Percentiles rank a stretch among this genome's conserved stretches.
Conservation (phyloP, 495 filamentous ascomycete genomes). For the Aspergillus diversus region DNA sequence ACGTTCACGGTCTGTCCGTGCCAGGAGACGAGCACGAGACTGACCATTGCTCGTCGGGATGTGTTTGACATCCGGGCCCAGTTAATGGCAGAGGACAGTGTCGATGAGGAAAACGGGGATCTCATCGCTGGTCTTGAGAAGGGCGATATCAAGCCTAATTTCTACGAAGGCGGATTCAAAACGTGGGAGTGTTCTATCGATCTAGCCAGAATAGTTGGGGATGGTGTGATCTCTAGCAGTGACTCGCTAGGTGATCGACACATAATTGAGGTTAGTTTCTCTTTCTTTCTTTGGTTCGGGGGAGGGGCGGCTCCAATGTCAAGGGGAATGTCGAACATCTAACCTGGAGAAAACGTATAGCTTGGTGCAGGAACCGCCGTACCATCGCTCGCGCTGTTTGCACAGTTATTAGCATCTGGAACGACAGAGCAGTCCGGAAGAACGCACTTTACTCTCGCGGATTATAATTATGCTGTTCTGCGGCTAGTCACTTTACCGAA, state of each 20-base stretch:
- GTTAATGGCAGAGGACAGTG: conserved; percentile 84
- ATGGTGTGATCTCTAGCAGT: conserved; percentile 5
- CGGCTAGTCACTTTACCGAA: conserved; percentile 89
- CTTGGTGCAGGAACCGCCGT: conserved; percentile 91
- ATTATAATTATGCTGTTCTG: conserved; percentile 88
- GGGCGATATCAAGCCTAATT: conserved; percentile 83
- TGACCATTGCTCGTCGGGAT: conserved; percentile 76
- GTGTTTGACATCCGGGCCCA: conserved; percentile 93
- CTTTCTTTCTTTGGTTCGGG: background rate
- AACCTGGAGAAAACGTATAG: conserved; percentile 41
- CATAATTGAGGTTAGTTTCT: conserved; percentile 72
- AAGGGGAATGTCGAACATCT: background rate
- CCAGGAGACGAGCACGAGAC: conserved; percentile 41
- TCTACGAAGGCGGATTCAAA: conserved; percentile 99
- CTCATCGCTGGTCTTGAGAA: conserved; percentile 65
- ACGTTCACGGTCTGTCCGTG: conserved; percentile 56
- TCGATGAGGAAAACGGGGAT: conserved; percentile 45
- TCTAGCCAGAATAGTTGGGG: conserved; percentile 64
- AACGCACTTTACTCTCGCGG: conserved; percentile 73
- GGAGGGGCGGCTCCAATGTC: too few species aligned
- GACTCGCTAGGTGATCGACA: conserved; percentile 50
- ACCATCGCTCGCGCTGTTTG: conserved; percentile 77
- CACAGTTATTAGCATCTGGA: conserved; percentile 56
- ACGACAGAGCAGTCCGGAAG: conserved; percentile 27
- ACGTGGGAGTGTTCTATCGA: conserved; percentile 97